These are phyloP conservation scores for Sporothrix schenckii DNA, from an alignment of 2,329 filamentous ascomycete genomes.

Conservation along the genomic window DNA sequence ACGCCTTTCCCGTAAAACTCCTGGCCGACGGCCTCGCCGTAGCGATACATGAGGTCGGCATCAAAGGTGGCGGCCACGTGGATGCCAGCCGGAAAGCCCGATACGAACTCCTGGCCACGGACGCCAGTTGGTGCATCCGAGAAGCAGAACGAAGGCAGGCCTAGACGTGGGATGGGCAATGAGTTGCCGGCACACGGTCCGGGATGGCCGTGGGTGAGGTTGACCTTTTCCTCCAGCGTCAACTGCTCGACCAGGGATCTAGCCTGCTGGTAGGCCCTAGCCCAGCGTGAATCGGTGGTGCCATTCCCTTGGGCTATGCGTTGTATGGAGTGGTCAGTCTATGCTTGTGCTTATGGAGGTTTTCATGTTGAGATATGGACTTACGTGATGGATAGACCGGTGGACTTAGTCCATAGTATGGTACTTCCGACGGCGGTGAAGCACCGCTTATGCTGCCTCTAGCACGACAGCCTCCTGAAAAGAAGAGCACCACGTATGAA, in stretches of 20 bases:
- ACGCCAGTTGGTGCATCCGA: constrained; percentile 47
- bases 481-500: constrained; percentile 14
- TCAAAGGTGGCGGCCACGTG: constrained; percentile 74
- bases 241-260: constrained; percentile 45
- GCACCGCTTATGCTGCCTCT: not conserved
- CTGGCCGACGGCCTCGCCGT: constrained; percentile 67
- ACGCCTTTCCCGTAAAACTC: constrained; percentile 71
- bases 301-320: constrained; percentile 40
- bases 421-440: constrained; percentile 37
- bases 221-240: constrained; percentile 48
- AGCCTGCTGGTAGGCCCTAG: constrained; percentile 44
- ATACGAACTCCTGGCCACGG: constrained; percentile 44
- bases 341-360: not conserved
- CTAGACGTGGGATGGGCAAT: constrained; percentile 45
- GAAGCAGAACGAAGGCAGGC: constrained; percentile 51
- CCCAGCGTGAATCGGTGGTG: constrained; percentile 42
- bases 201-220: constrained; percentile 45
- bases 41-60: constrained; percentile 63
- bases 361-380: constrained; percentile 9
- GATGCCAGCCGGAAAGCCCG: constrained; percentile 66
- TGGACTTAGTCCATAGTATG: constrained; percentile 44
- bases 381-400: constrained; percentile 44
- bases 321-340: not conserved
- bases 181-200: constrained; percentile 44
- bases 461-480: not conserved